phyloP scores from a whole-genome alignment of 805 yeast genomes.

The Yamadazyma phyllophila region DNA sequence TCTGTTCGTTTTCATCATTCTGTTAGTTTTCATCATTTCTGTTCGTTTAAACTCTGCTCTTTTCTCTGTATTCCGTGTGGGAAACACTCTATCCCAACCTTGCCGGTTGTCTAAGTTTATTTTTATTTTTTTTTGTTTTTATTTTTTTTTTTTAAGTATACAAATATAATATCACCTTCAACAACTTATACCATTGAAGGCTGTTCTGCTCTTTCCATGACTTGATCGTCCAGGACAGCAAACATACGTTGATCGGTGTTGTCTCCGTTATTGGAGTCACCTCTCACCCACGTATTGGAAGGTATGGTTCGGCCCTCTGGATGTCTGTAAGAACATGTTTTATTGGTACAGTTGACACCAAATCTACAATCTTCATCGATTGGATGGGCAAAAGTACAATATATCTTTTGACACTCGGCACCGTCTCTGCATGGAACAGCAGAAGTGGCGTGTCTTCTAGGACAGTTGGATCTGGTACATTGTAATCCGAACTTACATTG shows the following conservation, averaged over 20 bases:
- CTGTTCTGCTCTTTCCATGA: constrained; percentile 59
- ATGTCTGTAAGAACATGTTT: constrained; percentile 70
- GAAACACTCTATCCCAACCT: not conserved
- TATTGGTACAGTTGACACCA: constrained; percentile 71
- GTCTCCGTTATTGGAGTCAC: constrained; percentile 8
- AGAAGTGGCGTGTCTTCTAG: constrained; percentile 79
- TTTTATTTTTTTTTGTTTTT: constrained; percentile 14
- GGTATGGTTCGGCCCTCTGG: constrained; percentile 65
- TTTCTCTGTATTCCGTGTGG: not conserved
- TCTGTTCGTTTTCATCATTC: too few relatives aligned
- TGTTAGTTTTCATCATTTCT: not conserved
- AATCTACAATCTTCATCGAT: constrained; percentile 76
- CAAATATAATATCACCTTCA: not conserved
- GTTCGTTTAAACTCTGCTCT: not conserved
- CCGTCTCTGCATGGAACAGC: constrained; percentile 81
- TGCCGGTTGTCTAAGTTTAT: not conserved
- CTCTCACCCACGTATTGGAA: constrained; percentile 37
- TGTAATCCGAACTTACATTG: constrained; percentile 77
- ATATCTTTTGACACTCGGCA: constrained; percentile 68
- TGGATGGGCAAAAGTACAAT: constrained; percentile 84
- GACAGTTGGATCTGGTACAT: constrained; percentile 78
- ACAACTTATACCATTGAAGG: constrained; percentile 5
- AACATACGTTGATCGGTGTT: constrained; percentile 62
- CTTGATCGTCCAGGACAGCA: constrained; percentile 74
- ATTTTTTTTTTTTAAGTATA: constrained; percentile 12